Evolutionary conservation across 148 eudicot genomes (phyloP), one percentile per base, ranked within the genome.

Genomic region (Euryodendron excelsum): DNA sequence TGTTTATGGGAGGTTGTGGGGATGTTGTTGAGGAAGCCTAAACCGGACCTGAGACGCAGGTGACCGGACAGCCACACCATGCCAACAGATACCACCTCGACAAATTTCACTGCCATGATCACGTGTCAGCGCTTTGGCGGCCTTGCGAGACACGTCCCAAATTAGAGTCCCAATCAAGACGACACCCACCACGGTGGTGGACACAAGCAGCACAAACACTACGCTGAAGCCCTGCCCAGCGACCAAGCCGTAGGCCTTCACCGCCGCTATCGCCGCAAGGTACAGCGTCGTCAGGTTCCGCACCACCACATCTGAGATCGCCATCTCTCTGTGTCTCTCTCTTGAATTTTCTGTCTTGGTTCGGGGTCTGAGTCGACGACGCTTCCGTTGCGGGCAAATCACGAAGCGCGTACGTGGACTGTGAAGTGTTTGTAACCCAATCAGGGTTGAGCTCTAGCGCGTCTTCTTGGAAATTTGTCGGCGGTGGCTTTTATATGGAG

Each of bases 51-150:
- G 89, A 52, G 92, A 87, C 62, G 87, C 94, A 53, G 97, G 97
- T 3, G 94, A 88, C 67, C 87, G 91, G 36, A 89, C 94, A 5
- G 97, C 94, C 33, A 91, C 97, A n/a, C 94, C 97, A 71, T 93
- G 97, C 97, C 97, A 93, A 62, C 97, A 93, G 48, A 93, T 93
- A 25, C 97, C 97, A 10, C 97, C 97, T 7, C 87, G 87, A 31
- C 97, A 76, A n/a, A 64, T 15, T 11, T 64, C 60, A 30, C 3
- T 30, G 25, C 10, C 18, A 4, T 55, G 80, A 33, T 70, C 82
- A 39, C 82, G 85, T 15, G 66, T 30, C 72, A 52, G 23, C 27
- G 15, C 13, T 2, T 47, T 61, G 60, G 87, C 75, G 39, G 84
- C 88, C 75, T 93, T 93, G 18, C 89, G 89, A 4, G 87, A 89